A percentile compares a stretch with the other conserved stretches of the same genome.
These are phyloP conservation scores for Tripterygium wilfordii DNA, from an alignment of 177 flowering plant genomes.

Conservation along the genomic window DNA sequence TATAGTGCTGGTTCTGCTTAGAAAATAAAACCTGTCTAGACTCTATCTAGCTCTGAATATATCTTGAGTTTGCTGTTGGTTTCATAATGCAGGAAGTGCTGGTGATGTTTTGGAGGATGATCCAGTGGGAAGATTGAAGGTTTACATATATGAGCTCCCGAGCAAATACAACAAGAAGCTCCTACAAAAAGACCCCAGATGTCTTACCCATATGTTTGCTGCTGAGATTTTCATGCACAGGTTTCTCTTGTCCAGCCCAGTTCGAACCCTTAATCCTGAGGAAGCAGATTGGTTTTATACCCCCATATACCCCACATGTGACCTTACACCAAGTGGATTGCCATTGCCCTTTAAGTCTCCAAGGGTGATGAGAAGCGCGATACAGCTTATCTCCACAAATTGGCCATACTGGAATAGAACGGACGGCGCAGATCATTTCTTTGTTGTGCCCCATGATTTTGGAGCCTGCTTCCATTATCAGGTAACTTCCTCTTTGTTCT, in stretches of 20 bases:
- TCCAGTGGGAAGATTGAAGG: slow-evolving; percentile 94
- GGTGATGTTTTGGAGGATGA: slow-evolving; percentile 99
- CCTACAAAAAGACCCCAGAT: slow-evolving; percentile 82
- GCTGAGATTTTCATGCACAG: slow-evolving; percentile 97
- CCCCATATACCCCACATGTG: slow-evolving; percentile 97
- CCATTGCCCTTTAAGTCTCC: slow-evolving; percentile 98
- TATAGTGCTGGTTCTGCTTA: no score
- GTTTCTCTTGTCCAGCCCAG: slow-evolving; percentile 85
- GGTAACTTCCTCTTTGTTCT: no score
- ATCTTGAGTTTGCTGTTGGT: no score
- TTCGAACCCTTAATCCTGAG: slow-evolving; percentile 85
- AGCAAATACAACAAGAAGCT: slow-evolving; percentile 96
- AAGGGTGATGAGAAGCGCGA: slow-evolving; percentile 96
- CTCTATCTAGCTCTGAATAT: no score
- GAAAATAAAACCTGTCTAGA: no score
- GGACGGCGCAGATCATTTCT: slow-evolving; percentile 95
- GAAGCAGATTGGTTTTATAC: slow-evolving; percentile 99
- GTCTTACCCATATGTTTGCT: slow-evolving; percentile 96
- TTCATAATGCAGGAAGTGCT: slow-evolving; percentile 83
- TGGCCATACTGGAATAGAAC: slow-evolving; percentile 98
- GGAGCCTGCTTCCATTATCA: slow-evolving; percentile 97
- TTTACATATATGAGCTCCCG: slow-evolving; percentile 92
- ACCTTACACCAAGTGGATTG: slow-evolving; percentile 86
- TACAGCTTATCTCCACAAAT: slow-evolving; percentile 86
- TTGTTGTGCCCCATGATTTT: slow-evolving; percentile 89